These are phyloP conservation scores for Colletotrichum paranaense DNA, from an alignment of 2,329 filamentous ascomycete genomes.

Conservation along the genomic window DNA sequence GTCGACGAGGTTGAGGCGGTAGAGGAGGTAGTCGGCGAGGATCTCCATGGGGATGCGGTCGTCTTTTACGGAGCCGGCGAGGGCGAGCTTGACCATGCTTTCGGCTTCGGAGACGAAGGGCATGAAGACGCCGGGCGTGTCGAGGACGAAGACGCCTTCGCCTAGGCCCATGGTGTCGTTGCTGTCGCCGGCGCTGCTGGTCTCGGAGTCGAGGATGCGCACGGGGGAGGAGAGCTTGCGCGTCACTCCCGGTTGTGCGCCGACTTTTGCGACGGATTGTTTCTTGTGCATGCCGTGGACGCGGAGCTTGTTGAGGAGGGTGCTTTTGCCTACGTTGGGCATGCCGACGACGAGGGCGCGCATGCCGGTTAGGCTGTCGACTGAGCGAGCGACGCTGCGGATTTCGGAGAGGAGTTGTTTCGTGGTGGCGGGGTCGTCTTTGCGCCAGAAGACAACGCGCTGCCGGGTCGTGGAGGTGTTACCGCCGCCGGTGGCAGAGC, in stretches of 20 bases:
- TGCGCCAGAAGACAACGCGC: constrained; percentile 57
- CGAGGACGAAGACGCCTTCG: constrained; percentile 82
- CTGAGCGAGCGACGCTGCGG: constrained; percentile 43
- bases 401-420: constrained; percentile 52
- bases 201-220: constrained; percentile 69
- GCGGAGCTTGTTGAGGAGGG: constrained; percentile 89
- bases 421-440: constrained; percentile 48
- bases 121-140: constrained; percentile 95
- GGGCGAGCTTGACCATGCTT: constrained; percentile 93
- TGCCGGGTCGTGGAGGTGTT: constrained; percentile 20
- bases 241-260: constrained; percentile 89
- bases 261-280: constrained; percentile 81
- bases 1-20: constrained; percentile 78
- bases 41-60: constrained; percentile 82
- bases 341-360: constrained; percentile 92
- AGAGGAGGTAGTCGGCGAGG: constrained; percentile 91
- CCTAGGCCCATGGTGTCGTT: constrained; percentile 44
- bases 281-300: constrained; percentile 68
- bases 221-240: constrained; percentile 86
- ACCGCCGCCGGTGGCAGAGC: constrained; percentile 12
- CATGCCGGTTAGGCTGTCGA: constrained; percentile 79
- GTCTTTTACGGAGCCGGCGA: constrained; percentile 92
- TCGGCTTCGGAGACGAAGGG: constrained; percentile 88
- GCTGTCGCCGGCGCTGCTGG: background rate
- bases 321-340: constrained; percentile 97